Base-by-base conservation (phyloP, 495 filamentous ascomycete genomes). In the Glutinoglossum americanum region DNA sequence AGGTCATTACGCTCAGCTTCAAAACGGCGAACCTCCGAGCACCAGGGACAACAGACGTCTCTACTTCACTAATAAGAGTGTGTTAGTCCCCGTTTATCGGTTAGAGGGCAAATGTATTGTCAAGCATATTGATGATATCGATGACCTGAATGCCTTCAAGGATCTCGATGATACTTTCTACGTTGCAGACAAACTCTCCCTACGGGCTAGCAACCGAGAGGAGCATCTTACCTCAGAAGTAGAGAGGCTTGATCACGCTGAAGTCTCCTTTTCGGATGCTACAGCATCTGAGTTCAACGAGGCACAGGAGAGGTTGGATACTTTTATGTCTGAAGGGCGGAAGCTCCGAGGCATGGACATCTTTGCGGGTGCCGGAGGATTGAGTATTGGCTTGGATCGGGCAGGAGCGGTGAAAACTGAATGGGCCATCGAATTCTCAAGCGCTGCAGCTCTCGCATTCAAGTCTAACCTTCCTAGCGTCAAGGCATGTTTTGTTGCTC, bases 301-400 rank as follows among this genome's bases (percentile, higher is more conserved):
- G 21, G 51, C 11, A 4, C 35, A 41, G 21, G 55, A 51, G 15
- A 54, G 4, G 15, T 4, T 60, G 54, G 11, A 19, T 3, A 30
- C 21, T 57, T 57, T 60, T 35, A 37, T 53, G 49, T 28, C 49
- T 15, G 23, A 30, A 32, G 49, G 25, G 41, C 33, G 48, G 45
- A 60, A 60, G 37, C 44, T 60, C 17, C 17, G 59, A 17, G 59
- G 44, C 35, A 56, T 60, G 44, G 54, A 60, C 56, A 37, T 60
- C 13, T 53, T 57, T 57, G 59, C 59, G 37, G 54, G 59, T 37
- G 54, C 39, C 25, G 54, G 59, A 26, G 49, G 49, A 2, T 60
- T 60, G 54, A 57, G 54, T 47, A 49, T 57, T 4, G 41, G 59
- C 17, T 55, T 57, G 28, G 59, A 60, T 25, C 44, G 45, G 27